These are phyloP conservation scores for Scortechinia acanthostroma DNA, from an alignment of 2,329 filamentous ascomycete genomes.

Conservation along the genomic window DNA sequence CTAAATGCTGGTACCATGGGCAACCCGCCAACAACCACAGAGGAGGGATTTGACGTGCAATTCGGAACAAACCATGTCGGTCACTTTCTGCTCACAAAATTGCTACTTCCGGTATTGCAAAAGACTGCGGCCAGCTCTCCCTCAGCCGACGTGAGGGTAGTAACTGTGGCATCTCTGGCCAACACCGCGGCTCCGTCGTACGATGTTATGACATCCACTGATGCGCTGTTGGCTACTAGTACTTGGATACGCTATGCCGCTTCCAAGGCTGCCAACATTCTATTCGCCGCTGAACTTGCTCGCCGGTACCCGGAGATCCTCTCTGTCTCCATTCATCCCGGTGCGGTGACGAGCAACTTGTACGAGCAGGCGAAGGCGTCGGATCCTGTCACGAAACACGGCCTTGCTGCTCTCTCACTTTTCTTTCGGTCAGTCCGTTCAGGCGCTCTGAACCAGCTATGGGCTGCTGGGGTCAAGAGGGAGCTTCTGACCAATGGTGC, in stretches of 20 bases:
- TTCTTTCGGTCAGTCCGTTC: constrained; percentile 19
- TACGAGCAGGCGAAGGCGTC: constrained; percentile 18
- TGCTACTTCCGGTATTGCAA: constrained; percentile 28
- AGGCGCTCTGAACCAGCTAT: constrained; percentile 29
- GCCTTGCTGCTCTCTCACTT: constrained; percentile 9
- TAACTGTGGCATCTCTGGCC: constrained; percentile 25
- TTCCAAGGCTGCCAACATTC: constrained; percentile 32
- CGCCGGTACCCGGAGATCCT: constrained; percentile 25
- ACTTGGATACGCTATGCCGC: constrained; percentile 30
- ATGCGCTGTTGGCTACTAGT: constrained; percentile 13
- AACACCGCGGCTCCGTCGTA: constrained; percentile 20
- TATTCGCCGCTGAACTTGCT: constrained; percentile 29
- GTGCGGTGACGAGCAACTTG: constrained; percentile 24
- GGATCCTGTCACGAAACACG: constrained; percentile 12
- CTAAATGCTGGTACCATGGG: constrained; percentile 38
- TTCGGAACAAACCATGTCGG: constrained; percentile 36
- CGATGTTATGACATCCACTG: constrained; percentile 24
- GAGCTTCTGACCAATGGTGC: constrained; percentile 6
- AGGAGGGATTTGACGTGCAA: constrained; percentile 31
- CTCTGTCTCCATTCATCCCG: constrained; percentile 32
- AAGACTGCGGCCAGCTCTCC: constrained; percentile 14
- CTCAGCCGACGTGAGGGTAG: constrained; percentile 19
- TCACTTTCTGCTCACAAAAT: constrained; percentile 31
- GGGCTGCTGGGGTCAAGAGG: constrained; percentile 21
- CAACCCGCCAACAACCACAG: constrained; percentile 21